phyloP scores from a whole-genome alignment of 768 basidiomycete genomes.

The Pulveroboletus sp. region DNA sequence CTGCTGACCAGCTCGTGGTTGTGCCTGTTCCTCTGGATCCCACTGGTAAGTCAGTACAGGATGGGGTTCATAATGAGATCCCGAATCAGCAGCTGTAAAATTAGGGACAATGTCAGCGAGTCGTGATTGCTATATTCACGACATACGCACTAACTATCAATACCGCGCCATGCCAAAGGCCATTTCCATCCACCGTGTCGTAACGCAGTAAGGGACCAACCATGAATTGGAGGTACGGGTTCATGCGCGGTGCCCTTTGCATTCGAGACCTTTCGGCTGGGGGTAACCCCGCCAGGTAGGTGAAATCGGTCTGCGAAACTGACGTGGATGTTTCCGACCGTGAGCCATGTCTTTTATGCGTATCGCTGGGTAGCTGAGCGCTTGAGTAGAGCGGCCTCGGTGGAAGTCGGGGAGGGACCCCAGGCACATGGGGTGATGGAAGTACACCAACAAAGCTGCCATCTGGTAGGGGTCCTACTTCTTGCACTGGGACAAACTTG shows the following conservation, averaged over 20 bases:
- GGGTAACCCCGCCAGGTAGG: constrained; percentile 46
- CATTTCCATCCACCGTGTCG: constrained; percentile 75
- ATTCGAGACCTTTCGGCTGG: constrained; percentile 63
- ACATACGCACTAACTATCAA: constrained; percentile 78
- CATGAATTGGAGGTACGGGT: constrained; percentile 85
- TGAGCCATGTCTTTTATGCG: constrained; percentile 29
- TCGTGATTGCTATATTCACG: neutral
- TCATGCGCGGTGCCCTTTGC: constrained; percentile 59
- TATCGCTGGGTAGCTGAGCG: constrained; percentile 9
- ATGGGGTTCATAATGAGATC: constrained; percentile 71
- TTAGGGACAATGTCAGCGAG: neutral
- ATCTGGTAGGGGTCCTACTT: constrained; percentile 58
- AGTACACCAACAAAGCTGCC: constrained; percentile 54
- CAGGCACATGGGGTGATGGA: constrained; percentile 27
- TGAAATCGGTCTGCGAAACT: constrained; percentile 8
- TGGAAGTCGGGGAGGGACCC: constrained; percentile 40
- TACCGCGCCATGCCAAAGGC: constrained; percentile 84
- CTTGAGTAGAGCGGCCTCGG: constrained; percentile 31
- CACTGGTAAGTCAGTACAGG: constrained; percentile 68
- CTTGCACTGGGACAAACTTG: constrained; percentile 49
- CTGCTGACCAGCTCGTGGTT: constrained; percentile 11
- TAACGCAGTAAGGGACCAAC: constrained; percentile 87
- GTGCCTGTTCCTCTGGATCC: constrained; percentile 50
- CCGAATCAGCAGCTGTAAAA: constrained; percentile 65
- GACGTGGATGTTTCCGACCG: constrained; percentile 3